A percentile compares a stretch with the other conserved stretches of the same genome.
These are phyloP conservation scores for Dichotomopilus funicola DNA, from an alignment of 2,329 filamentous ascomycete species.

Conservation along the genomic window DNA sequence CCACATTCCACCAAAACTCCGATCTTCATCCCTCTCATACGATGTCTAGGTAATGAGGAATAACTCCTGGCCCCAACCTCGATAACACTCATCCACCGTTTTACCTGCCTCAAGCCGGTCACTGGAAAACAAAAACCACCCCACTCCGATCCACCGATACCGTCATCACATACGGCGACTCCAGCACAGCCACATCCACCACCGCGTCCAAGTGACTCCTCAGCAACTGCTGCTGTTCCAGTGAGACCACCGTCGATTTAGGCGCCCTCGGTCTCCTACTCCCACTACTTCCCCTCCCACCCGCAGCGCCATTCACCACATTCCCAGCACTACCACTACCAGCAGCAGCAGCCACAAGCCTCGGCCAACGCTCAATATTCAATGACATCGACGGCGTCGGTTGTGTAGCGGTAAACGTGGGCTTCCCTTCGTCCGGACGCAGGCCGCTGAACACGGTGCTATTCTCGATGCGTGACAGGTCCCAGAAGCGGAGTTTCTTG, in stretches of 20 bases:
- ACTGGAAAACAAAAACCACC: constrained; percentile 75
- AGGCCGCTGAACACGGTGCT: constrained; percentile 78
- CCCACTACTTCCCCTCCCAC: constrained; percentile 8
- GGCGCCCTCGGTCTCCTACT: constrained; percentile 44
- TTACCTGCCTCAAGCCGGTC: neutral
- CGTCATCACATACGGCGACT: constrained; percentile 87
- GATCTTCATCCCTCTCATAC: neutral
- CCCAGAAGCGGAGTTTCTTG: constrained; percentile 91
- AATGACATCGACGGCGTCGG: constrained; percentile 57
- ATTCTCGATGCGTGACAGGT: constrained; percentile 68
- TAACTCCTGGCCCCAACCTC: no score
- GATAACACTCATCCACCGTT: neutral
- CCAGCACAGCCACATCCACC: constrained; percentile 79
- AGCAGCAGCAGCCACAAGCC: constrained; percentile 28
- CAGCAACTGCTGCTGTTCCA: constrained; percentile 80
- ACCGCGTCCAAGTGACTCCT: constrained; percentile 83
- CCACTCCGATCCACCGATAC: constrained; percentile 85
- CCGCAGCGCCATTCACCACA: constrained; percentile 26
- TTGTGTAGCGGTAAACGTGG: constrained; percentile 63
- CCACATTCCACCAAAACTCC: neutral
- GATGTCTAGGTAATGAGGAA: no score
- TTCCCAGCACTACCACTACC: constrained; percentile 7
- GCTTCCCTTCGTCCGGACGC: constrained; percentile 60
- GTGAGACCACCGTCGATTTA: constrained; percentile 75
- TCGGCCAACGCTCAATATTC: constrained; percentile 56